These are phyloP conservation scores for Arthrobotrys sphaeroides DNA, from an alignment of 2,329 filamentous ascomycete genomes.

Conservation along the genomic window DNA sequence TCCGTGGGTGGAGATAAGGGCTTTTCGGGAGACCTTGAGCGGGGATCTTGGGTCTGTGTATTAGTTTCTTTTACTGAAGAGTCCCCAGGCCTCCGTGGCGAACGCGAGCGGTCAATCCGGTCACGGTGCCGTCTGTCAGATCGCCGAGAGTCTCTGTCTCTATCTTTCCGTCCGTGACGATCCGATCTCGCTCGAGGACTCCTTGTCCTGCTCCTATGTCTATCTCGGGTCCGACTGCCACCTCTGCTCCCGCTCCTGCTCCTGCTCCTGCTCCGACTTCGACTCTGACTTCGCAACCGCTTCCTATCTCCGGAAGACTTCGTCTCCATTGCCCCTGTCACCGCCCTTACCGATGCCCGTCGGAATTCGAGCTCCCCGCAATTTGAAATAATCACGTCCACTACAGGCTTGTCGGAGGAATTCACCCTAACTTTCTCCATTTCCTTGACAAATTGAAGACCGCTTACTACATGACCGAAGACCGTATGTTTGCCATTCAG, in stretches of 20 bases:
- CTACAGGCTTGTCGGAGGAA: conserved; percentile 59
- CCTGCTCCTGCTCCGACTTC: conserved; percentile 47
- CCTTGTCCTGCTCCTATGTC: conserved; percentile 17
- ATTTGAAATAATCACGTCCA: conserved; percentile 56
- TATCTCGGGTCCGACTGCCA: conserved; percentile 7
- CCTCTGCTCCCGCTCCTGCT: conserved; percentile 10
- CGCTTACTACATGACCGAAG: conserved; percentile 75
- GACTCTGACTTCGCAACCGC: conserved; percentile 50
- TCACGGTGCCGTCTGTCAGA: conserved; percentile 23
- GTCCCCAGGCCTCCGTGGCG: conserved; percentile 14
- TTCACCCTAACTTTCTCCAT: conserved; percentile 70
- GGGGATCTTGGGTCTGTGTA: background rate
- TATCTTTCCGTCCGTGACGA: conserved; percentile 14
- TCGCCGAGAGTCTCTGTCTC: conserved; percentile 20
- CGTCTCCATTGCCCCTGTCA: background rate
- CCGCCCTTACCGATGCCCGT: conserved; percentile 21
- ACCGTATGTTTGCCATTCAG: conserved; percentile 64
- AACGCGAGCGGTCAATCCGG: conserved; percentile 37
- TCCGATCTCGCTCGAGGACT: conserved; percentile 12
- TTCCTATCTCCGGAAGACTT: conserved; percentile 50
- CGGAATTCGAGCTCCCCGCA: conserved; percentile 55
- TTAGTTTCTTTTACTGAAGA: background rate
- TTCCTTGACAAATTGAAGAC: conserved; percentile 72
- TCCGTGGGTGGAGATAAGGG: conserved; percentile 9
- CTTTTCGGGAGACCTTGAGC: conserved; percentile 42